Conservation (phyloP, 2,329 filamentous ascomycete genomes). For the Fusarium sp. region DNA sequence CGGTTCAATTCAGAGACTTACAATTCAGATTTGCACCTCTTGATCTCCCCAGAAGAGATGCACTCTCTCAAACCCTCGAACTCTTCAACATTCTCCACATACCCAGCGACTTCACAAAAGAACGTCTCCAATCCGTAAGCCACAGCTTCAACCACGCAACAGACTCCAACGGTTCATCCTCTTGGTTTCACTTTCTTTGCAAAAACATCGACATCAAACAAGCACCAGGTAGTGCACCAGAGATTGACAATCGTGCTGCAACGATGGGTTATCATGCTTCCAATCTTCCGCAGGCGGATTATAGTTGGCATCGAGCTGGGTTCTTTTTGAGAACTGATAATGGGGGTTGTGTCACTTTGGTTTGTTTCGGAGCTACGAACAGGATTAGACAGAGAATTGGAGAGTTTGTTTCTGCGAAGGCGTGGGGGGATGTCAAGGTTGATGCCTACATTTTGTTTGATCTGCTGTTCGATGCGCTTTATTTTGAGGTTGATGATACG, state of each 20-base stretch:
- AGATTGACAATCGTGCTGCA: conserved; percentile 44
- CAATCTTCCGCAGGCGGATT: conserved; percentile 46
- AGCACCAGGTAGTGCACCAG: conserved; percentile 28
- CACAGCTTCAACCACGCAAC: conserved; percentile 51
- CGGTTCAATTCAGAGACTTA: not conserved
- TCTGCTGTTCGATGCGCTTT: conserved; percentile 46
- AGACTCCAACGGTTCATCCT: conserved; percentile 41
- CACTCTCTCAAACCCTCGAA: conserved; percentile 41
- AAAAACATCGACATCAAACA: conserved; percentile 49
- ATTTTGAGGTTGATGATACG: conserved; percentile 46
- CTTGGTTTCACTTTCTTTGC: conserved; percentile 54
- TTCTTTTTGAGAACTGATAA: conserved; percentile 46
- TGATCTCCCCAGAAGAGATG: conserved; percentile 43
- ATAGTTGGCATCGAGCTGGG: conserved; percentile 45
- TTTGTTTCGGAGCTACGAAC: conserved; percentile 45
- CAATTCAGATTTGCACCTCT: conserved; percentile 47
- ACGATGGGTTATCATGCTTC: conserved; percentile 43
- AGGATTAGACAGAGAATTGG: conserved; percentile 40
- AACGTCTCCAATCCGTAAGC: conserved; percentile 48
- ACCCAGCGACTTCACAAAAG: conserved; percentile 49
- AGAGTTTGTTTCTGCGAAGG: conserved; percentile 41
- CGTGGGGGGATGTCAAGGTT: conserved; percentile 40
- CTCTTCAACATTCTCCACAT: conserved; percentile 49
- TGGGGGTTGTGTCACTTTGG: conserved; percentile 35
- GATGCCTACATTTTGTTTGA: conserved; percentile 50